Evolutionary conservation across 345 rosid genomes (phyloP), one percentile per base, ranked within the genome.

Genomic region (Acer negundo): DNA sequence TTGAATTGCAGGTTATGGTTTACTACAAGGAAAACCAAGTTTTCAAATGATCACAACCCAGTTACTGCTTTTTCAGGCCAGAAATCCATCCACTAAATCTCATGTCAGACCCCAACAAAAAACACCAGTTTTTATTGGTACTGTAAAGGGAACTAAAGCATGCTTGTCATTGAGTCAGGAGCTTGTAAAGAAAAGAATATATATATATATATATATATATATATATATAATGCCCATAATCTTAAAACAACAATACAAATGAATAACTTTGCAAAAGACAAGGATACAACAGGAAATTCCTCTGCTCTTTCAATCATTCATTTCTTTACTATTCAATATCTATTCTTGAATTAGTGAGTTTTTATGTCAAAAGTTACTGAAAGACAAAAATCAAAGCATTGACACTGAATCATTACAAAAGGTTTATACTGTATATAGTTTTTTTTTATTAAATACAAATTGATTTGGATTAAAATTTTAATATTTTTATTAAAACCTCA

Each of bases 51-150:
- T 82, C 83, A 81, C 79, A 82, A 79, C 80, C 59, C 86, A 77
- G 49, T 63, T 53, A 67, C 53, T 79, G 84, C 88, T 81, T 90
- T 42, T 86, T 77, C 75, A 84, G 81, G 83, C 9, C 9, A 42
- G 84, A 82, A 80, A 82, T 82, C 90, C 88, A 84, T 84, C 82
- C 85, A 81, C 87, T 84, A 80, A 83, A 80, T 74, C 79, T 70
- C 82, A 69, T 81, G 92, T 91, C 90, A 80, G 90, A 79, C 40
- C 68, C 70, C 80, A 90, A 84, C 75, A 76, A 77, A 74, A 74
- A 76, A 66, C 61, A 72, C 78, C 3, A 10, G 72, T 82, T 82
- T 84, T 85, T 80, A 83, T 77, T 80, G 83, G 84, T 77, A 72
- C 70, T 74, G 74, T 86, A 85, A 89, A 88, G 90, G 66, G 79